These are phyloP conservation scores for Talaromyces funiculosus DNA, from an alignment of 2,329 filamentous ascomycete genomes.

Conservation along the genomic window DNA sequence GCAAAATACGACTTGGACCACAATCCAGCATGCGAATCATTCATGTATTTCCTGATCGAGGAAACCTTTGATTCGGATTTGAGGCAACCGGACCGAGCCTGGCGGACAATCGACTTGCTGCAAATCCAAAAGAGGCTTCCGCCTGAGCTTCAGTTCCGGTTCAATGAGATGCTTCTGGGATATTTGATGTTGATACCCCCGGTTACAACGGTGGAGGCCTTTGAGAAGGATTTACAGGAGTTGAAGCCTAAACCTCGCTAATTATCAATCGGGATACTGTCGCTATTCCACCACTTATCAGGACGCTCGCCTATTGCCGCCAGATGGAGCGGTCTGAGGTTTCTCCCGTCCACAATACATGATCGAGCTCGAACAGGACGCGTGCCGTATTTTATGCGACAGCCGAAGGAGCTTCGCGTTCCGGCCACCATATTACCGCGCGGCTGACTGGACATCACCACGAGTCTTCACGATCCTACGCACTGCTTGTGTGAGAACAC, in stretches of 20 bases:
- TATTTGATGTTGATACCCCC: conserved; percentile 30
- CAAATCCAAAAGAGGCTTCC: conserved; percentile 31
- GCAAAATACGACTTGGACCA: conserved; percentile 29
- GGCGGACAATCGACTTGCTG: conserved; percentile 34
- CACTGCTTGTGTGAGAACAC: no score
- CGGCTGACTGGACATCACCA: background rate
- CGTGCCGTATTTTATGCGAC: background rate
- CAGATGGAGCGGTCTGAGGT: no score
- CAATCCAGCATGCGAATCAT: conserved; percentile 34
- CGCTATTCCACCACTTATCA: background rate
- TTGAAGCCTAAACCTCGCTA: background rate
- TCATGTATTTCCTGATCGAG: conserved; percentile 37
- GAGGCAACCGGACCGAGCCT: conserved; percentile 31
- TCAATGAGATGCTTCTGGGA: conserved; percentile 35
- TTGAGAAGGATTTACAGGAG: conserved; percentile 29
- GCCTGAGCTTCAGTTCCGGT: conserved; percentile 34
- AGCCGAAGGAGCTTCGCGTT: background rate
- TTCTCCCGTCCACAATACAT: no score
- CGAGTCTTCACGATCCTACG: background rate
- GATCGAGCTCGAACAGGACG: no score
- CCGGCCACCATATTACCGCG: background rate
- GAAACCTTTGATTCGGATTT: conserved; percentile 32
- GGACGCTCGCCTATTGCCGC: background rate
- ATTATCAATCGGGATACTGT: no score
- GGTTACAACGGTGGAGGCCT: conserved; percentile 28